Base-by-base conservation (phyloP, 176 grass and related monocot genomes). In the Metroxylon sagu region DNA sequence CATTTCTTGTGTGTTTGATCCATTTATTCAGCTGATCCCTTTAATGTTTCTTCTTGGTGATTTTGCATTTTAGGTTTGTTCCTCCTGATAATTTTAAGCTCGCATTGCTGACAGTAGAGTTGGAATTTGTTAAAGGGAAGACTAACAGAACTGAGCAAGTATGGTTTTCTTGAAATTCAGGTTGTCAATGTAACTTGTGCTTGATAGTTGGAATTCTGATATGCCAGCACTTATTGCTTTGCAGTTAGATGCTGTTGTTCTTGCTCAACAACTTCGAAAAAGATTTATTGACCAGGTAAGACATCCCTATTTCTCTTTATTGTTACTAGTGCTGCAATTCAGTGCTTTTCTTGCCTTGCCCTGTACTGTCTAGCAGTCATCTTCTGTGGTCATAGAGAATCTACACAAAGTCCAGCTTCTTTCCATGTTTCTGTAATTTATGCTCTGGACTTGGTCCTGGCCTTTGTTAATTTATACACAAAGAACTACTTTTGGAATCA, bases 201-300 rank as follows among this genome's bases (percentile, higher is more conserved):
- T 61, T 16, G 3, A 35, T 65, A 66, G 27, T 50, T 19, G 61
- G 31, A 67, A 35, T 49, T 61, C 19, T 63, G 35, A 63, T 55
- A 16, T 62, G 18, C 19, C 17, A 53, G 21, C 17, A 25, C 31
- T 35, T 17, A 39, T 63, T 54, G 12, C 30, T 72, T 62, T 69
- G 57, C 70, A 98, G 94, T 76, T 98, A 61, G 94, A 98, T 89
- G 94, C 94, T 55, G 81, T 85, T 68, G 65, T 98, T 66, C 87
- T 98, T 76, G 59, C 81, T 19, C 84, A 92, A 79, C 94, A 92
- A 72, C 74, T 98, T 6, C 79, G 79, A 14, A 98, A 85, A 64
- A 92, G 79, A 75, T 92, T 92, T 55, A 19, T 76, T 35, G 82
- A 92, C 57, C 94, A 98, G 85, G 94, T 93, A 85, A 78, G 49